These are phyloP conservation scores for Puccinia polysora DNA, from an alignment of 1,284 basidiomycete species.

Conservation along the genomic window DNA sequence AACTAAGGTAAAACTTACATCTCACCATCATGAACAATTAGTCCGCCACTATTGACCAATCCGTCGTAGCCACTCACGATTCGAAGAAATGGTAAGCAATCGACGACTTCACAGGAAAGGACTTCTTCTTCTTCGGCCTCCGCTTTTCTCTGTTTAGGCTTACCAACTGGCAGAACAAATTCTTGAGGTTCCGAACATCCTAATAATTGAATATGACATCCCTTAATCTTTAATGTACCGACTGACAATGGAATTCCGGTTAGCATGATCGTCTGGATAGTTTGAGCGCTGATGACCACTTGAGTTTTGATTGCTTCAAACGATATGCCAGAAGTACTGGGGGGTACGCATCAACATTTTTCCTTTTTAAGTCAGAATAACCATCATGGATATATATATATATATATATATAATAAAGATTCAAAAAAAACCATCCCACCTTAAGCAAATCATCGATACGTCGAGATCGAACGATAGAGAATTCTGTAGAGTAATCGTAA, in stretches of 20 bases:
- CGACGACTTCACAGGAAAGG: slow-evolving; percentile 20
- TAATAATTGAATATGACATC: slow-evolving; percentile 9
- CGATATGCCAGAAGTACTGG: not conserved
- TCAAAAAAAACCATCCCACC: slow-evolving; percentile 1
- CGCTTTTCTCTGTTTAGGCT: slow-evolving; percentile 6
- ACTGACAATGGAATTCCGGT: slow-evolving; percentile 1
- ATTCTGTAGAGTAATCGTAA: slow-evolving; percentile 35
- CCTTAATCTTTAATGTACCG: slow-evolving; percentile 23
- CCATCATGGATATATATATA: too few relatives aligned
- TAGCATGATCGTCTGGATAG: slow-evolving; percentile 27
- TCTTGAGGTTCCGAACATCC: slow-evolving; percentile 5
- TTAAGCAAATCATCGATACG: slow-evolving; percentile 21
- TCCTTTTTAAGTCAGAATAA: too few relatives aligned
- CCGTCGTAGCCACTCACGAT: not conserved
- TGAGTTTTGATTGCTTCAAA: slow-evolving; percentile 4
- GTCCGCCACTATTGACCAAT: not conserved
- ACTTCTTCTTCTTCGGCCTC: slow-evolving; percentile 15
- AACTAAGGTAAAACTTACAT: slow-evolving; percentile 15
- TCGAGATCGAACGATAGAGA: slow-evolving; percentile 29
- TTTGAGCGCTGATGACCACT: not conserved
- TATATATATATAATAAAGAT: too few relatives aligned
- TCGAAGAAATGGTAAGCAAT: slow-evolving; percentile 21
- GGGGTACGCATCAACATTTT: not conserved
- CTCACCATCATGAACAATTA: slow-evolving; percentile 36
- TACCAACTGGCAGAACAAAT: slow-evolving; percentile 12